phyloP scores from a whole-genome alignment of 2,329 filamentous ascomycete species.

The Penicillium sp. region DNA sequence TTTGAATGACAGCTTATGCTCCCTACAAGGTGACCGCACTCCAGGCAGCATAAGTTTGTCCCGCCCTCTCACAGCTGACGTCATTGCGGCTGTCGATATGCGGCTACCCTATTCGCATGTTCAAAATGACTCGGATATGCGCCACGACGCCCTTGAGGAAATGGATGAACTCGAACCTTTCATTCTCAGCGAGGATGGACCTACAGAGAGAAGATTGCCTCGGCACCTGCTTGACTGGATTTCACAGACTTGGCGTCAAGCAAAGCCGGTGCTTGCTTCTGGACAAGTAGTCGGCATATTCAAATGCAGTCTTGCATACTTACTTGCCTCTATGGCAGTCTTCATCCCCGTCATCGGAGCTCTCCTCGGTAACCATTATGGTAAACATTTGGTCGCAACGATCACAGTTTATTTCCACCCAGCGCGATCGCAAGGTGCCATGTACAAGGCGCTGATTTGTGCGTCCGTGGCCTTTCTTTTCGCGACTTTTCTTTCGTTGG shows the following conservation, averaged over 20 bases:
- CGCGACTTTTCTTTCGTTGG: slow-evolving; percentile 65
- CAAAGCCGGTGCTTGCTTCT: slow-evolving; percentile 42
- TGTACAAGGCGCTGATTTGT: slow-evolving; percentile 77
- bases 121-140: neutral
- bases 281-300: slow-evolving; percentile 72
- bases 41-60: no score
- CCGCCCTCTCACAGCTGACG: no score
- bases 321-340: slow-evolving; percentile 78
- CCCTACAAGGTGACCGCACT: no score
- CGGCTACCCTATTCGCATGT: neutral
- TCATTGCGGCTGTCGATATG: neutral
- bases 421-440: slow-evolving; percentile 78
- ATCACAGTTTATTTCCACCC: slow-evolving; percentile 95
- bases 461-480: slow-evolving; percentile 74
- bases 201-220: neutral
- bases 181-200: neutral
- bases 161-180: neutral
- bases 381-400: slow-evolving; percentile 89
- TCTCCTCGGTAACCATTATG: slow-evolving; percentile 75
- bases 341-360: slow-evolving; percentile 68
- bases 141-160: neutral
- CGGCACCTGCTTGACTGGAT: neutral
- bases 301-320: slow-evolving; percentile 86
- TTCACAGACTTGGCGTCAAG: neutral
- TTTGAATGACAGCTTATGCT: no score